phyloP scores from a whole-genome alignment of 345 rosid species.

The Punica granatum region DNA sequence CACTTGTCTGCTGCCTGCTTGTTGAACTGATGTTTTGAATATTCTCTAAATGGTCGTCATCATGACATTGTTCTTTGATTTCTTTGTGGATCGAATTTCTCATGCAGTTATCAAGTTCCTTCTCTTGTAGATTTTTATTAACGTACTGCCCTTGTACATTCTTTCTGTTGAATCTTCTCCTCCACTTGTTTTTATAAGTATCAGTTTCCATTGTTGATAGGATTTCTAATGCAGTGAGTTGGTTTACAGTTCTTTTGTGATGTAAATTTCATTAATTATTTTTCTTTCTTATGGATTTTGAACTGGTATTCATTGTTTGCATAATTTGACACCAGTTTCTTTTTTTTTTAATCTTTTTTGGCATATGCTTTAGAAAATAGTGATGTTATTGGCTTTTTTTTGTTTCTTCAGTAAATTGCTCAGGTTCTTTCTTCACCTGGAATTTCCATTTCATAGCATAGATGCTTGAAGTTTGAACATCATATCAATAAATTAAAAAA shows the following conservation, averaged over 20 bases:
- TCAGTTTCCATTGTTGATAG: too few relatives aligned
- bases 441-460: neutral
- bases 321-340: neutral
- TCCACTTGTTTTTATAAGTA: too few relatives aligned
- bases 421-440: neutral
- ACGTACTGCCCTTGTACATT: too few relatives aligned
- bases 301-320: neutral
- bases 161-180: too few relatives aligned
- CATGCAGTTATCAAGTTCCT: neutral
- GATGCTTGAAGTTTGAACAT: neutral
- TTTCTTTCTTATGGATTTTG: neutral
- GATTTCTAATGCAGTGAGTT: neutral
- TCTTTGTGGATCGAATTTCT: neutral
- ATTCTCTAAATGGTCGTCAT: neutral
- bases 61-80: neutral
- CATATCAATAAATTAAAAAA: too few relatives aligned
- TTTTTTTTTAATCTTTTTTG: too few relatives aligned
- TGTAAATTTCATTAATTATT: neutral
- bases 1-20: neutral
- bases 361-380: neutral
- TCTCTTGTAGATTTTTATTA: too few relatives aligned
- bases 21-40: neutral
- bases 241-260: neutral
- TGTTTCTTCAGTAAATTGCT: neutral
- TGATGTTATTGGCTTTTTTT: too few relatives aligned